Evolutionary conservation across 2,329 filamentous ascomycete genomes (phyloP).

Genomic region (Penicillium sp.): DNA sequence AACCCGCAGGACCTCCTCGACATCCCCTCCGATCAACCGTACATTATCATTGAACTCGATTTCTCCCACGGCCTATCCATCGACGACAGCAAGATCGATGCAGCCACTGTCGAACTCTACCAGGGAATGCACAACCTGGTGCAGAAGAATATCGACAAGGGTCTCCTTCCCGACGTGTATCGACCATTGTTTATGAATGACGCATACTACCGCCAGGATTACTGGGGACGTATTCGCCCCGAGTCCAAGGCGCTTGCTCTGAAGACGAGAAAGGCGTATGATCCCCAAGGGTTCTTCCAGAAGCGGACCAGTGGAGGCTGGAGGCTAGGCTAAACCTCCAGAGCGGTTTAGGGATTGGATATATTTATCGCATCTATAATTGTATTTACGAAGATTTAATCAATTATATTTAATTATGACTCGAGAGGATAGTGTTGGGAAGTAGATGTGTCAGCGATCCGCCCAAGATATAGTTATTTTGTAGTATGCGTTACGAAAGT

Average conservation of each 20-base stretch:
- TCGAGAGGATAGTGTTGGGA: not conserved
- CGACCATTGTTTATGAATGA: slow-evolving; percentile 50
- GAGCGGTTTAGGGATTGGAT: not conserved
- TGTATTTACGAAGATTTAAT: not conserved
- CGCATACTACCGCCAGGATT: slow-evolving; percentile 45
- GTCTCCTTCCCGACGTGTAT: slow-evolving; percentile 41
- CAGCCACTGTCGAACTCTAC: slow-evolving; percentile 40
- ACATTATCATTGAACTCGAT: slow-evolving; percentile 48
- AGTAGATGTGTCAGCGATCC: not conserved
- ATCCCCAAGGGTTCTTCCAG: slow-evolving; percentile 43
- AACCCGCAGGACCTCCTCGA: slow-evolving; percentile 38
- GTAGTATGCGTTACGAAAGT: not conserved
- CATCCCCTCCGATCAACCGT: slow-evolving; percentile 41
- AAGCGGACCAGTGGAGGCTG: slow-evolving; percentile 42
- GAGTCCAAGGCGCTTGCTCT: slow-evolving; percentile 31
- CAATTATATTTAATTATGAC: not conserved
- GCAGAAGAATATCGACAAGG: slow-evolving; percentile 33
- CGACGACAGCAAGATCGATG: slow-evolving; percentile 39
- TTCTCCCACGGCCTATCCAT: slow-evolving; percentile 41
- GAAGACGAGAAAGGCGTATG: slow-evolving; percentile 36
- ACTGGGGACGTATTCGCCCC: slow-evolving; percentile 41
- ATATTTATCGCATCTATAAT: slow-evolving; percentile 4
- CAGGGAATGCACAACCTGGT: slow-evolving; percentile 36
- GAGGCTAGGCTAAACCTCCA: slow-evolving; percentile 15
- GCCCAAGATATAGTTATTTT: not conserved